Conservation (phyloP, 768 basidiomycete genomes). For the Scleroderma bovista region DNA sequence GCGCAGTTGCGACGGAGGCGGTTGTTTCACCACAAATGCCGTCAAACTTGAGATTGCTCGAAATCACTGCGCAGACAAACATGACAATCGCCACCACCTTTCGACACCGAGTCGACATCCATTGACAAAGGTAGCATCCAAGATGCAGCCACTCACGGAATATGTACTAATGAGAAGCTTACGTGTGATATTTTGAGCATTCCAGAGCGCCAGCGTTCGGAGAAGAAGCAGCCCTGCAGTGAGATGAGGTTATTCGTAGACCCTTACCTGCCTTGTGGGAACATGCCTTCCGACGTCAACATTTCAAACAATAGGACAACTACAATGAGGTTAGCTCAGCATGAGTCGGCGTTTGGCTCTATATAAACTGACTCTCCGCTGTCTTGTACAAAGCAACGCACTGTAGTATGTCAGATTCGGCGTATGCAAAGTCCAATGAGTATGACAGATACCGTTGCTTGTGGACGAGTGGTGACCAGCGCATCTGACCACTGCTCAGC, state of each 20-base stretch:
- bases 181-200: not conserved
- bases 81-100: constrained; percentile 5
- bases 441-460: not conserved
- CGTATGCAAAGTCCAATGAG: not conserved
- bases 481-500: not conserved
- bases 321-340: not conserved
- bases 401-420: not conserved
- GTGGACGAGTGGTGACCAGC: not conserved
- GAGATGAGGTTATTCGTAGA: not conserved
- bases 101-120: not conserved
- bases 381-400: not conserved
- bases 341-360: not conserved
- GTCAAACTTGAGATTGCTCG: not conserved
- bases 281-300: constrained; percentile 5
- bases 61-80: constrained; percentile 1
- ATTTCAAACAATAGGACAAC: constrained; percentile 1
- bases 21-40: constrained; percentile 1
- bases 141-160: constrained; percentile 1
- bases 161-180: not conserved
- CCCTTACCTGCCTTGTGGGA: not conserved
- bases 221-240: constrained; percentile 6
- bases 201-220: constrained; percentile 8
- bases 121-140: not conserved
- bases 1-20: not conserved
- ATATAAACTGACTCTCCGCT: not conserved